Percentiles rank a stretch among this genome's conserved stretches.
Conservation (phyloP, 2,329 filamentous ascomycete species). For the Botrytis fragariae region DNA sequence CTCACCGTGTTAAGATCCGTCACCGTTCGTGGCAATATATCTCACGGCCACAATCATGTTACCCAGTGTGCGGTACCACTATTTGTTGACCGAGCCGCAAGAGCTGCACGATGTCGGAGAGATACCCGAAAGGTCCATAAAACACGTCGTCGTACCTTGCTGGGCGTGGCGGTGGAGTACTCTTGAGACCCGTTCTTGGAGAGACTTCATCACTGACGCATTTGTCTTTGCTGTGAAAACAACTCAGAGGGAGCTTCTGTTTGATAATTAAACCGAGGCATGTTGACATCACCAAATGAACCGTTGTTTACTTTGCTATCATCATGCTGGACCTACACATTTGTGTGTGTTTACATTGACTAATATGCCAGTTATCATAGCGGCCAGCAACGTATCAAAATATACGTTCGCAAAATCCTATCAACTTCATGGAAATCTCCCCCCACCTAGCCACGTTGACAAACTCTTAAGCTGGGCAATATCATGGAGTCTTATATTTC, state of each 20-base stretch:
- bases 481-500: background rate
- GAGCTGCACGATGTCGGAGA: constrained; percentile 1
- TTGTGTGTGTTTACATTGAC: background rate
- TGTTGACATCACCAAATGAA: constrained; percentile 1
- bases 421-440: background rate
- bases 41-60: background rate
- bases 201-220: background rate
- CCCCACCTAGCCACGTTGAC: background rate
- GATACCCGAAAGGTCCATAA: constrained; percentile 9
- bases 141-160: constrained; percentile 16
- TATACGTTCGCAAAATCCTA: too few relatives aligned
- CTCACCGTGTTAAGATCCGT: constrained; percentile 7
- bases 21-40: constrained; percentile 5
- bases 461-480: background rate
- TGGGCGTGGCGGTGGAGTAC: constrained; percentile 11
- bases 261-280: background rate
- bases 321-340: background rate
- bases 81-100: constrained; percentile 4
- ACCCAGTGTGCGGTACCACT: background rate
- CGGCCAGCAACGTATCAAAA: background rate
- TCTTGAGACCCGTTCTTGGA: background rate
- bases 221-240: constrained; percentile 2
- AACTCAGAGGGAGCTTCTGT: constrained; percentile 6
- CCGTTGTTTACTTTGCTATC: constrained; percentile 5
- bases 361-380: background rate